Evolutionary conservation across 2,329 filamentous ascomycete genomes (phyloP).

Genomic region (Colletotrichum sp.): DNA sequence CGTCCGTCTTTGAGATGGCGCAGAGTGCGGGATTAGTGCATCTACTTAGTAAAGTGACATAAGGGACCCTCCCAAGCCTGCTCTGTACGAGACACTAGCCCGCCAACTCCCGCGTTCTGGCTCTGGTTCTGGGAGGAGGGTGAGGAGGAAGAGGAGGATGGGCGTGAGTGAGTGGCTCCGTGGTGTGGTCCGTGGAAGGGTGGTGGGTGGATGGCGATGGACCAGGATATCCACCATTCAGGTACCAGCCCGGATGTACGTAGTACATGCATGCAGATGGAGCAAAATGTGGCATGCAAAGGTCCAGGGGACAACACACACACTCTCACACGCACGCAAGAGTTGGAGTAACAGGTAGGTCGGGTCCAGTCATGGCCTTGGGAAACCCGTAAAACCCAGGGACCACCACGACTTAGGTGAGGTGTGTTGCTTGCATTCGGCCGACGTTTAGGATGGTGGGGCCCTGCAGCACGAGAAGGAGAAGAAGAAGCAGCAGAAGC

Average conservation of each 20-base stretch:
- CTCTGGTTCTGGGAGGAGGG: background rate
- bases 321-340: background rate
- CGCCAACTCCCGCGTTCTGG: background rate
- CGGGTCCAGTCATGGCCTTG: background rate
- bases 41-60: background rate
- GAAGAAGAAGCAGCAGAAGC: background rate
- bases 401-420: background rate
- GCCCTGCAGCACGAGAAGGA: background rate
- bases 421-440: constrained; percentile 3
- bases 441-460: constrained; percentile 8
- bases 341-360: background rate
- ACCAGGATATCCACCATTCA: constrained; percentile 16
- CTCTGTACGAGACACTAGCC: background rate
- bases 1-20: constrained; percentile 10
- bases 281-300: background rate
- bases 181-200: background rate
- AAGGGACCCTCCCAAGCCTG: background rate
- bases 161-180: background rate
- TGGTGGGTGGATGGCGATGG: background rate
- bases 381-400: background rate
- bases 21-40: constrained; percentile 1
- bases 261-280: constrained; percentile 3
- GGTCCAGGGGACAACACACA: background rate
- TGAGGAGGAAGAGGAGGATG: background rate
- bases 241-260: constrained; percentile 2